A percentile compares a stretch with the other conserved stretches of the same genome.
Evolutionary conservation across 371 early-diverging fungal genomes (phyloP).

Genomic region (Blakeslea trispora): DNA sequence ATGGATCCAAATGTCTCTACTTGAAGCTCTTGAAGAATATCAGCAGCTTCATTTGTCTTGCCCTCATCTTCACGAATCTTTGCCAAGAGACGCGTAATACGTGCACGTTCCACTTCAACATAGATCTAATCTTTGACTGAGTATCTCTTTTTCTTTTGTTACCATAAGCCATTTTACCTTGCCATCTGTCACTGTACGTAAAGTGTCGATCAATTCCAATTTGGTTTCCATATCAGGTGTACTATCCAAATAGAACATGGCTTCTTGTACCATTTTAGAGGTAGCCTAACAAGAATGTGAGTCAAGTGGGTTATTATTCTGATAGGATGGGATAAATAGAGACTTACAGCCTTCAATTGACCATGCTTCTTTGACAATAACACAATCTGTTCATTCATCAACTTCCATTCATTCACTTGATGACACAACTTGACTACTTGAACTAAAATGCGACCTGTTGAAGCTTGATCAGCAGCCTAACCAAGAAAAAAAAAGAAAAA

Average conservation of each 20-base stretch:
- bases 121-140: conserved; percentile 68
- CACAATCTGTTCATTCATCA: conserved; percentile 87
- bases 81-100: conserved; percentile 86
- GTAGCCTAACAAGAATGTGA: conserved; percentile 81
- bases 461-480: conserved; percentile 83
- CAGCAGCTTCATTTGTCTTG: conserved; percentile 87
- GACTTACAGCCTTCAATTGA: conserved; percentile 83
- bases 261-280: conserved; percentile 92
- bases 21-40: conserved; percentile 95
- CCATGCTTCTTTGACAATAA: conserved; percentile 95
- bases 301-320: too few species aligned
- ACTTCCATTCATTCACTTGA: conserved; percentile 79
- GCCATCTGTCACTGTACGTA: conserved; percentile 96
- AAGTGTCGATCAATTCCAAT: conserved; percentile 89
- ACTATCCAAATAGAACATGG: conserved; percentile 85
- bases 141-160: conserved; percentile 6
- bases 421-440: conserved; percentile 78
- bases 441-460: conserved; percentile 86
- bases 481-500: too few species aligned
- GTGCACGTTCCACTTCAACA: conserved; percentile 97
- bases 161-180: conserved; percentile 83
- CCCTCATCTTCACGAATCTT: conserved; percentile 92
- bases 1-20: conserved; percentile 98
- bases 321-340: too few species aligned
- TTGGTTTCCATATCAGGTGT: conserved; percentile 82